A percentile compares a stretch with the other conserved stretches of the same genome.
These are phyloP conservation scores for Trichoderma semiorbis DNA, from an alignment of 2,329 filamentous ascomycete species.

Conservation along the genomic window DNA sequence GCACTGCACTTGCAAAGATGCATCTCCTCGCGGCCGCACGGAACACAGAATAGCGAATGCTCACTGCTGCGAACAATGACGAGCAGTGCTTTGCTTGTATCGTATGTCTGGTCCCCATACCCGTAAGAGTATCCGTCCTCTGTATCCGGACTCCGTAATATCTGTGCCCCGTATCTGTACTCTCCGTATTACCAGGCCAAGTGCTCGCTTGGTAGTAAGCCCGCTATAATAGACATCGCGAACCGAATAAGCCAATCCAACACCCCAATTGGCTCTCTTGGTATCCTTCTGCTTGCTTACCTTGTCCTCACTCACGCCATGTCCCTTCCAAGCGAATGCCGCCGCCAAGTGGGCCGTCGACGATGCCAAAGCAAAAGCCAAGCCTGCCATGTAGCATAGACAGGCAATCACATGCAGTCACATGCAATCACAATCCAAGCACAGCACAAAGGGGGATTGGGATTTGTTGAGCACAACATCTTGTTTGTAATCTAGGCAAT, in stretches of 20 bases:
- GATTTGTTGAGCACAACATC: neutral
- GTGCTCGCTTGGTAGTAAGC: neutral
- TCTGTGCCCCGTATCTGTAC: neutral
- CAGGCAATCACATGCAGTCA: conserved; percentile 5
- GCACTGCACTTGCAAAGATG: neutral
- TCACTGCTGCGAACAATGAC: neutral
- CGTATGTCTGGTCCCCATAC: neutral
- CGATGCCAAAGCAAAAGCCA: neutral
- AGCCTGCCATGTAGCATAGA: conserved; percentile 8
- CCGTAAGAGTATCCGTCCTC: neutral
- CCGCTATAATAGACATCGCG: neutral
- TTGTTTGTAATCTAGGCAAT: conserved; percentile 13
- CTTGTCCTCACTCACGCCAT: neutral
- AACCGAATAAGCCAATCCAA: neutral
- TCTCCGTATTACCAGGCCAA: neutral
- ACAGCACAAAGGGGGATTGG: neutral
- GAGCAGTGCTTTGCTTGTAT: neutral
- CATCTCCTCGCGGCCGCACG: neutral
- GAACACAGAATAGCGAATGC: neutral
- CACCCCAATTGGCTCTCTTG: neutral
- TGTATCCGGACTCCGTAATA: neutral
- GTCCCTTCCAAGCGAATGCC: neutral
- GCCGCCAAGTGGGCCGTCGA: neutral
- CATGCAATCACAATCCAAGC: neutral
- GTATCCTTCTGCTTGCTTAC: neutral